phyloP scores from a whole-genome alignment of 306 rosid species.

The Prunus armeniaca region DNA sequence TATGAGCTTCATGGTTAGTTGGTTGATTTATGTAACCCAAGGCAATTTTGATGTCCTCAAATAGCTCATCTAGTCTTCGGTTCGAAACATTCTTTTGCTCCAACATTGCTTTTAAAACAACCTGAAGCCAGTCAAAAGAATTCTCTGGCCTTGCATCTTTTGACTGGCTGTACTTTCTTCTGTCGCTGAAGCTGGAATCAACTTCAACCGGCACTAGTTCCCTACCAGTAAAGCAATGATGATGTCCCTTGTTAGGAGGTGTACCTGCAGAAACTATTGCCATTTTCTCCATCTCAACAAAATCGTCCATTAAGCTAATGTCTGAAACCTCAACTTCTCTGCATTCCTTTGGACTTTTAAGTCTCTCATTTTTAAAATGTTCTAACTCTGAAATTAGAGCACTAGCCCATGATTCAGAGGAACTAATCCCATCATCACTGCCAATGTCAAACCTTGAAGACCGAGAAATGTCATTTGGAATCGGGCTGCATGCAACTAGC shows the following conservation, averaged over 20 bases:
- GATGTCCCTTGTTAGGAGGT: slow-evolving; percentile 24
- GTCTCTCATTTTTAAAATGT: slow-evolving; percentile 46
- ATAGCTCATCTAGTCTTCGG: slow-evolving; percentile 58
- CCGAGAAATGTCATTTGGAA: slow-evolving; percentile 40
- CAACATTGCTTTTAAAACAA: slow-evolving; percentile 61
- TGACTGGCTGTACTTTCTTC: slow-evolving; percentile 25
- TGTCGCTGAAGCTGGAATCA: slow-evolving; percentile 28
- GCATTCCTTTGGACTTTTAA: slow-evolving; percentile 27
- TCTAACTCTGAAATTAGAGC: slow-evolving; percentile 52
- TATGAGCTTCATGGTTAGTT: slow-evolving; percentile 22
- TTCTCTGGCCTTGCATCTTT: slow-evolving; percentile 24
- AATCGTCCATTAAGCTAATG: slow-evolving; percentile 55
- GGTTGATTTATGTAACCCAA: slow-evolving; percentile 50
- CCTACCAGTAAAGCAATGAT: slow-evolving; percentile 33
- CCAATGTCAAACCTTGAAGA: slow-evolving; percentile 37
- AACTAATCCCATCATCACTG: slow-evolving; percentile 57
- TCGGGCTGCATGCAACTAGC: slow-evolving; percentile 30
- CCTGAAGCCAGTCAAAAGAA: slow-evolving; percentile 79
- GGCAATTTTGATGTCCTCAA: slow-evolving; percentile 69
- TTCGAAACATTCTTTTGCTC: slow-evolving; percentile 50
- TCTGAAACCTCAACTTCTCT: slow-evolving; percentile 38
- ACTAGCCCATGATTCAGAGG: slow-evolving; percentile 64
- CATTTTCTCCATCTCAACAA: slow-evolving; percentile 73
- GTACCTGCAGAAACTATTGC: slow-evolving; percentile 59
- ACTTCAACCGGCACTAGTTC: slow-evolving; percentile 47